Conservation (phyloP, 441 rosid genomes). For the Eutrema salsugineum region DNA sequence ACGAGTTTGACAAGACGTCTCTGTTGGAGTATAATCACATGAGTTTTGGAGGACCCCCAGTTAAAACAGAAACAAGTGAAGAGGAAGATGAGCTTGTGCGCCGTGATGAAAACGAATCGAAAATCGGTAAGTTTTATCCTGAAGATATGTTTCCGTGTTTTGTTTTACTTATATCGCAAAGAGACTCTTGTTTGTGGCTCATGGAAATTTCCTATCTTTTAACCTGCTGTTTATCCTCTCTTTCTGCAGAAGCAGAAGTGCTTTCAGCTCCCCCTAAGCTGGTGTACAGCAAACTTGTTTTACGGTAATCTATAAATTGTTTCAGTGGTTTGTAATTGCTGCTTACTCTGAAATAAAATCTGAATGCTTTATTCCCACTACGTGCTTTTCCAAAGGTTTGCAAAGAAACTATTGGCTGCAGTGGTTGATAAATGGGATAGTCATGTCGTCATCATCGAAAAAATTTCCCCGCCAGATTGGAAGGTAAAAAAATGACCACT, state of each 20-base stretch:
- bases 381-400: constrained; percentile 49
- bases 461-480: constrained; percentile 76
- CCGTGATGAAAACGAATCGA: constrained; percentile 59
- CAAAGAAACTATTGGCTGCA: constrained; percentile 89
- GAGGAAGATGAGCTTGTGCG: constrained; percentile 71
- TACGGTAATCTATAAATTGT: constrained; percentile 86
- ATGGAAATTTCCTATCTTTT: not conserved
- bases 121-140: constrained; percentile 46
- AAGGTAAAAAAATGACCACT: too few relatives aligned
- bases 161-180: not conserved
- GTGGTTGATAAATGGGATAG: constrained; percentile 78
- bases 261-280: constrained; percentile 95
- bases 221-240: not conserved
- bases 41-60: constrained; percentile 96
- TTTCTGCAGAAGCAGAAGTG: constrained; percentile 82
- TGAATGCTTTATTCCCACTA: not conserved
- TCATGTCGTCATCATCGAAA: constrained; percentile 69
- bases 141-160: not conserved
- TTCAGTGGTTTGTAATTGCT: too few relatives aligned
- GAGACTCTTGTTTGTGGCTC: not conserved
- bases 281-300: constrained; percentile 86
- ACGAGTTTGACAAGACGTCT: constrained; percentile 68
- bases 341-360: not conserved
- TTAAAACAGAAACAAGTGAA: constrained; percentile 61
- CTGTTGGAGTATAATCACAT: constrained; percentile 80